A percentile compares a stretch with the other conserved stretches of the same genome.
Conservation (phyloP, 768 basidiomycete genomes). For the Phaeolepiota aurea region DNA sequence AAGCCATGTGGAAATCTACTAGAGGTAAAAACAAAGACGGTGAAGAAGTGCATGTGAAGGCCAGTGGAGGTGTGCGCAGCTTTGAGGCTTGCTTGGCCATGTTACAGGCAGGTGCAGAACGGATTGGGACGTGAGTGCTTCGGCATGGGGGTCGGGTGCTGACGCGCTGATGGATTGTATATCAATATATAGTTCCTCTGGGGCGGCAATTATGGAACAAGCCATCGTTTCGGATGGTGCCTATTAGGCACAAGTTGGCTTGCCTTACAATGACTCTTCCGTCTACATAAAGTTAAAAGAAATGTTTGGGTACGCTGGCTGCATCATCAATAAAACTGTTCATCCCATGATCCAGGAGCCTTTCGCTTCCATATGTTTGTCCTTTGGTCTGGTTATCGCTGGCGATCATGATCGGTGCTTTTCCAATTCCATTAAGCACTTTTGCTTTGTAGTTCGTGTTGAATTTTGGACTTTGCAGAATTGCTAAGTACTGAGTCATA, state of each 20-base stretch:
- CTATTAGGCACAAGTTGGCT: no score
- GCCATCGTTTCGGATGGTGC: no score
- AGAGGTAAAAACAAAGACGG: conserved; percentile 16
- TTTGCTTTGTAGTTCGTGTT: neutral
- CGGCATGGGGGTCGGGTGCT: no score
- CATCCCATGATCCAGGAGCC: no score
- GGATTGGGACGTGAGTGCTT: conserved; percentile 49
- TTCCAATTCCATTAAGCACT: neutral
- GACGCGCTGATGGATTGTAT: no score
- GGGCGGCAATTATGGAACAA: neutral
- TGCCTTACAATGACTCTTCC: neutral
- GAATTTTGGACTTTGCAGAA: neutral
- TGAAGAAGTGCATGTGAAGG: conserved; percentile 36
- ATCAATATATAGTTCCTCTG: neutral
- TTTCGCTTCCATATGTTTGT: no score
- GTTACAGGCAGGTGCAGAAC: conserved; percentile 40
- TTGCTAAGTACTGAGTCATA: neutral
- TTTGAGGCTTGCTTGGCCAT: conserved; percentile 38
- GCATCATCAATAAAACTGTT: no score
- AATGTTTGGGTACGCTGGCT: neutral
- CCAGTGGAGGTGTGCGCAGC: conserved; percentile 40
- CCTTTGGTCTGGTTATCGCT: neutral
- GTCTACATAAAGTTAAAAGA: neutral
- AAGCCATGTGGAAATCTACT: conserved; percentile 32
- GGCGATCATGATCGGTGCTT: neutral